Base-by-base conservation (phyloP, 345 rosid genomes). In the Moringa oleifera region DNA sequence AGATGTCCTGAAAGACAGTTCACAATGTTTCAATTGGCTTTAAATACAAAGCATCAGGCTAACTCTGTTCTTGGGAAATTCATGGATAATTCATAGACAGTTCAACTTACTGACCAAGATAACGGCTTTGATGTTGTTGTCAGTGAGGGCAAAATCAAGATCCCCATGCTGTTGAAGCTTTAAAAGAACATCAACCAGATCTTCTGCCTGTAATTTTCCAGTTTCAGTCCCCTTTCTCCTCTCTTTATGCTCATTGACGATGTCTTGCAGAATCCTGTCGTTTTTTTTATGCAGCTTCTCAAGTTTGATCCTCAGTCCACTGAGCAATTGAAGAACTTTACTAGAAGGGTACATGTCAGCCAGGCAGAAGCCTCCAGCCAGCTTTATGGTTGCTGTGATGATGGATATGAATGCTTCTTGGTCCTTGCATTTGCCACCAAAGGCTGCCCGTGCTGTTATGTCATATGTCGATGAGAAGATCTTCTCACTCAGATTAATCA, bases 121-220 rank as follows among this genome's bases (percentile, higher is more conserved):
- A 18, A 69, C 59, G 2, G 74, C 82, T 66, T 83, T 75, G 62
- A 77, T 62, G 68, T 57, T 61, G n/a, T 67, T 58, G 0, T 46
- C 53, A 5, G 55, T 33, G 0, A 79, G 24, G 23, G 61, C 60
- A 54, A 68, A 52, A 0, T 75, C 76, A 24, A 17, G 59, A 10
- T 69, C 63, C 0, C 64, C 66, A 24, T 47, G 17, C 9, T 67
- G 55, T 18, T 71, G 75, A 24, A 72, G 41, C 10, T 62, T 64
- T 47, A 80, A 47, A 23, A 82, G 82, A 53, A 71, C 72, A 68
- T 75, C 74, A 0, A 83, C 31, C 19, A 83, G 61, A 73, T 73
- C 75, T 6, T 65, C 52, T 1, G 17, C 50, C 20, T 8, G 21
- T 12, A 53, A 57, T 0, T 24, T 23, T 12, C 0, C 62, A 5